phyloP scores from a whole-genome alignment of 805 yeast species.

The Candida boidinii region DNA sequence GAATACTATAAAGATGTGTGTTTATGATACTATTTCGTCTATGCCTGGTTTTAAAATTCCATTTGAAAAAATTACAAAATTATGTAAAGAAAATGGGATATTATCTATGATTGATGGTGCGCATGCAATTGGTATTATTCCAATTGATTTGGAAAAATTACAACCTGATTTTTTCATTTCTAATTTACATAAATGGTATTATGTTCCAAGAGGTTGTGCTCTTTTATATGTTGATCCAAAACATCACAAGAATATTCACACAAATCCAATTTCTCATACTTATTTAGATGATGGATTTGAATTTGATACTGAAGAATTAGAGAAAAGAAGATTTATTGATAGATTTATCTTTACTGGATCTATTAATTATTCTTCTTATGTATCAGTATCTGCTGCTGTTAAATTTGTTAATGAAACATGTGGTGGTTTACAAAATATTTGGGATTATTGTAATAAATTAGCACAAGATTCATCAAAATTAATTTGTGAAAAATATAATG shows the following conservation, averaged over 20 bases:
- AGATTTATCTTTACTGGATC: slow-evolving; percentile 48
- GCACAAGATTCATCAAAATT: slow-evolving; percentile 34
- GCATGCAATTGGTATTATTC: slow-evolving; percentile 52
- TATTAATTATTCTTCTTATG: slow-evolving; percentile 32
- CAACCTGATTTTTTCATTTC: slow-evolving; percentile 54
- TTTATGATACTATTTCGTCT: slow-evolving; percentile 53
- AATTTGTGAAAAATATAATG: slow-evolving; percentile 32
- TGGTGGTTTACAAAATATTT: slow-evolving; percentile 52
- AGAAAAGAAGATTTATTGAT: slow-evolving; percentile 25
- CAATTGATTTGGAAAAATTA: slow-evolving; percentile 30
- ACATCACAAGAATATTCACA: slow-evolving; percentile 41
- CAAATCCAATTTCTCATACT: slow-evolving; percentile 49
- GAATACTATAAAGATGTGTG: slow-evolving; percentile 28
- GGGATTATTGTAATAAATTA: slow-evolving; percentile 36
- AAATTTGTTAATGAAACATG: slow-evolving; percentile 43
- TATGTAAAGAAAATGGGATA: slow-evolving; percentile 38
- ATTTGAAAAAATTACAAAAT: slow-evolving; percentile 33
- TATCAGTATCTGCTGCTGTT: slow-evolving; percentile 38
- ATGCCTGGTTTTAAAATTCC: slow-evolving; percentile 60
- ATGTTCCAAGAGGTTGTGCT: slow-evolving; percentile 49
- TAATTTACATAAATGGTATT: slow-evolving; percentile 67
- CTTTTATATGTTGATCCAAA: slow-evolving; percentile 46
- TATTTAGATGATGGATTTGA: slow-evolving; percentile 27
- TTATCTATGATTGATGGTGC: slow-evolving; percentile 66
- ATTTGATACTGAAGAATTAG: slow-evolving; percentile 11